Evolutionary conservation across 2,329 filamentous ascomycete species (phyloP), one percentile per base, ranked within the genome.

Genomic region (Paraconiothyrium brasiliense): DNA sequence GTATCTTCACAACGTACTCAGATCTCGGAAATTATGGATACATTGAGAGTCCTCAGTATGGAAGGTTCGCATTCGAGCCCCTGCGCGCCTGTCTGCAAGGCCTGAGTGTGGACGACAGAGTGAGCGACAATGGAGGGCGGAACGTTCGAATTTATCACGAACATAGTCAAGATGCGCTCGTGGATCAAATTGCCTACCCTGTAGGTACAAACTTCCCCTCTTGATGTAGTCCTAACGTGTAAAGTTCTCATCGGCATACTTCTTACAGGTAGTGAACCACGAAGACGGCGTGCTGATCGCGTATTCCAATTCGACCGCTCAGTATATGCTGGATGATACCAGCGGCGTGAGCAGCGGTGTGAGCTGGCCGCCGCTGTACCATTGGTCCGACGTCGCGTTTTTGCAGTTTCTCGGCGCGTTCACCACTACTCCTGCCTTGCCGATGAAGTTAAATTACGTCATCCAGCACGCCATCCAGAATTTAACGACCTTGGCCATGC

Each of bases 361-460:
- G 3, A 54, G 14, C 11, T 13, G 30, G 14, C 49, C 59, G 13
- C 24, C 24, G 14, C 60, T 67, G 32, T 30, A 54, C 6, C 50
- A 59, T 57, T 66, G 65, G 64, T 67, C 62, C 16, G 64, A 67
- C 27, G 41, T 67, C 41, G 61, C 64, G 5, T 65, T 50, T n/a
- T 39, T 68, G 2, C 64, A 67, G 44, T 57, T 57, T 16, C 55
- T 57, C 0, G 44, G 24, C 2, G 16, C 55, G 2, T 49, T 35
- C 22, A 16, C 24, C 6, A 8, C 35, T 22, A 37, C 34, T 9
- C 8, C 46, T n/a, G 20, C 49, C 11, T 3, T 32, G 9, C 32
- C 49, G 1, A 7, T 20, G 6, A 39, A 51, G 9, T 34, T 37
- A 2, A 10, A 24, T 1, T 37, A 37, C n/a, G 24, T 51, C 14